Evolutionary conservation across 2,329 filamentous ascomycete species (phyloP).

Genomic region (Chrysosporium queenslandicum): DNA sequence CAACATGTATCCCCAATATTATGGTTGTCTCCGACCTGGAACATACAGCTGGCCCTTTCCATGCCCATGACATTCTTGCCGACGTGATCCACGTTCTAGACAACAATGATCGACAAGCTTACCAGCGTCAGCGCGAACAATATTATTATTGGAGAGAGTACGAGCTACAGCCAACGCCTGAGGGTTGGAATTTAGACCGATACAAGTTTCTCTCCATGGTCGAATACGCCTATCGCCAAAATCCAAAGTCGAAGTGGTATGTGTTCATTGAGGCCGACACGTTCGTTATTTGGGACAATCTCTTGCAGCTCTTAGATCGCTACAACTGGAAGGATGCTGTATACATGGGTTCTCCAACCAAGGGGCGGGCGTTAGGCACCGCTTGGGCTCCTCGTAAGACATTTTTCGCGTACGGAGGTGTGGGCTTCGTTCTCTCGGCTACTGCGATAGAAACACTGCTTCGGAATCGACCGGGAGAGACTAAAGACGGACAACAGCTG

Average conservation of each 20-base stretch:
- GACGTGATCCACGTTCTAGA: background rate
- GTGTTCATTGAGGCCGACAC: background rate
- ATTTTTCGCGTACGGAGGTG: background rate
- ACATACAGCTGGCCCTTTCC: background rate
- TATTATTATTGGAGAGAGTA: background rate
- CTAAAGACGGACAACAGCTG: background rate
- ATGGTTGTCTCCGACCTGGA: background rate
- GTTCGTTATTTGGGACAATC: background rate
- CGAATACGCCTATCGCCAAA: conserved; percentile 1
- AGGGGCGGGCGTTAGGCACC: background rate
- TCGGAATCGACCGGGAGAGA: background rate
- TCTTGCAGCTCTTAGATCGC: background rate
- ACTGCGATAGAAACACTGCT: background rate
- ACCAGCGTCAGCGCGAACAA: background rate
- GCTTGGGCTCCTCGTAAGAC: background rate
- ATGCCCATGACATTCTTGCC: background rate
- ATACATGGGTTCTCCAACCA: background rate
- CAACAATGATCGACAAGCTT: background rate
- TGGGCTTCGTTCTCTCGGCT: background rate
- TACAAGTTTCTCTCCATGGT: conserved; percentile 2
- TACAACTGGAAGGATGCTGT: background rate
- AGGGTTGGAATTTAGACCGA: background rate
- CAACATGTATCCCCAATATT: background rate
- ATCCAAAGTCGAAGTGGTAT: background rate
- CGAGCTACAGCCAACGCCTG: background rate